Evolutionary conservation across 305 asterid genomes (phyloP).

Genomic region (Plantago lanceolata): DNA sequence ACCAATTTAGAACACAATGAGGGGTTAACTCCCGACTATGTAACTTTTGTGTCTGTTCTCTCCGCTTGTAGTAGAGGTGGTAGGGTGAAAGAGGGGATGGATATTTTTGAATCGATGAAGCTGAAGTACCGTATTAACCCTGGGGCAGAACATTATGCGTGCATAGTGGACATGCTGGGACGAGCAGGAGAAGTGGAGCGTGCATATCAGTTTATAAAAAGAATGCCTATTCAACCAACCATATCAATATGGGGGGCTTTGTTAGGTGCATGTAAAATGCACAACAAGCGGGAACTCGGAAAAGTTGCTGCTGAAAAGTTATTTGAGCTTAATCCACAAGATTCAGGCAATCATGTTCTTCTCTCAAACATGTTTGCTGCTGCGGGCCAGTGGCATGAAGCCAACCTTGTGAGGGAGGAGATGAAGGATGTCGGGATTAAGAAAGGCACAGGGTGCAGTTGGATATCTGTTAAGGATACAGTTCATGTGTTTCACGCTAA

Average conservation of each 20-base stretch:
- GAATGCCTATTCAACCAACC: slow-evolving; percentile 64
- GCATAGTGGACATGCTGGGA: slow-evolving; percentile 86
- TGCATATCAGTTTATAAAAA: slow-evolving; percentile 50
- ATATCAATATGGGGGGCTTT: slow-evolving; percentile 86
- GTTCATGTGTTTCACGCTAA: slow-evolving; percentile 86
- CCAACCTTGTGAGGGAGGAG: slow-evolving; percentile 61
- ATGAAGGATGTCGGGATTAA: slow-evolving; percentile 78
- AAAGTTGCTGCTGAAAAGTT: slow-evolving; percentile 69
- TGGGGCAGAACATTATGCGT: slow-evolving; percentile 79
- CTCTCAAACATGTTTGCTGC: slow-evolving; percentile 81
- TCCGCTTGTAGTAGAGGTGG: slow-evolving; percentile 92
- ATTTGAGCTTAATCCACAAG: slow-evolving; percentile 76
- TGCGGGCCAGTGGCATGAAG: slow-evolving; percentile 83
- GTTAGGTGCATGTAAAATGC: slow-evolving; percentile 70
- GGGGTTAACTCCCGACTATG: slow-evolving; percentile 50
- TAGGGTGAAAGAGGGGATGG: slow-evolving; percentile 55
- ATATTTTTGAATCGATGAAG: slow-evolving; percentile 60
- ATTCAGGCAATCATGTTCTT: slow-evolving; percentile 75
- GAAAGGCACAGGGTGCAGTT: slow-evolving; percentile 75
- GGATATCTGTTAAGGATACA: slow-evolving; percentile 61
- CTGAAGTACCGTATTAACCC: slow-evolving; percentile 51
- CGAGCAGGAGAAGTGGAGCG: slow-evolving; percentile 78
- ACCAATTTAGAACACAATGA: slow-evolving; percentile 21
- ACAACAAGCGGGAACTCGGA: slow-evolving; percentile 54
- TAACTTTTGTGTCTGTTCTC: slow-evolving; percentile 68